Percentiles rank a stretch among this genome's conserved stretches.
Conservation (phyloP, 768 basidiomycete genomes). For the Phanerodontia chrysosporium region DNA sequence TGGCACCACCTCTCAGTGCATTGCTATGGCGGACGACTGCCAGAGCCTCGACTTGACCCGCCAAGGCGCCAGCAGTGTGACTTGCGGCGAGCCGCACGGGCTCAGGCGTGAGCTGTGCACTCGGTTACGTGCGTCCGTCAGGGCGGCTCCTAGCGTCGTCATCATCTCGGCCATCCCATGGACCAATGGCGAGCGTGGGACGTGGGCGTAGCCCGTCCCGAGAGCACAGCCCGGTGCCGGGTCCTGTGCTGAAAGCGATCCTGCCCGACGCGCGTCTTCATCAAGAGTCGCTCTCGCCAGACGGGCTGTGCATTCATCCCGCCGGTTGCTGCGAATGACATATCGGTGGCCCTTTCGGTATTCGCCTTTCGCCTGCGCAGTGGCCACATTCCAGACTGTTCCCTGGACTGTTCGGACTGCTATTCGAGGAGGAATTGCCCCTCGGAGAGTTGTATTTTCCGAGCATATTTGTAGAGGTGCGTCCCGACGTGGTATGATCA, state of each 20-base stretch:
- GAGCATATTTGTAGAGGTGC: background rate
- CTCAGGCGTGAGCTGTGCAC: background rate
- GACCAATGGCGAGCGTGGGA: background rate
- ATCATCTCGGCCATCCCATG: background rate
- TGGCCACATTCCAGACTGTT: background rate
- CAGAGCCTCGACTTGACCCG: background rate
- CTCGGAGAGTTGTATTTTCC: too few relatives aligned
- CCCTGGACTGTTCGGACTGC: background rate
- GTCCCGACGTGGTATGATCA: background rate
- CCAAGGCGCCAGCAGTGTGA: too few relatives aligned
- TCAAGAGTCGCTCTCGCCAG: background rate
- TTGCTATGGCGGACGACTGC: background rate
- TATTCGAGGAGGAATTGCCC: too few relatives aligned
- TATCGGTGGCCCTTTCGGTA: background rate
- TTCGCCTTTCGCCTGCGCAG: background rate
- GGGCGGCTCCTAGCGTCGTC: too few relatives aligned
- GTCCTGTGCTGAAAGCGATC: background rate
- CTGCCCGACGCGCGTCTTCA: background rate
- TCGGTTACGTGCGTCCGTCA: background rate
- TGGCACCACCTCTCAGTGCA: background rate
- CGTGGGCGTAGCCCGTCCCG: background rate
- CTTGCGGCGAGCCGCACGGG: too few relatives aligned
- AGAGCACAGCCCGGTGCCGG: too few relatives aligned
- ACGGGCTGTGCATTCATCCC: background rate
- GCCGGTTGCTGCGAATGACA: background rate